Evolutionary conservation across 169 alveolate species (phyloP), one percentile per base, ranked within the genome.

Genomic region (Plasmodium gaboni): DNA sequence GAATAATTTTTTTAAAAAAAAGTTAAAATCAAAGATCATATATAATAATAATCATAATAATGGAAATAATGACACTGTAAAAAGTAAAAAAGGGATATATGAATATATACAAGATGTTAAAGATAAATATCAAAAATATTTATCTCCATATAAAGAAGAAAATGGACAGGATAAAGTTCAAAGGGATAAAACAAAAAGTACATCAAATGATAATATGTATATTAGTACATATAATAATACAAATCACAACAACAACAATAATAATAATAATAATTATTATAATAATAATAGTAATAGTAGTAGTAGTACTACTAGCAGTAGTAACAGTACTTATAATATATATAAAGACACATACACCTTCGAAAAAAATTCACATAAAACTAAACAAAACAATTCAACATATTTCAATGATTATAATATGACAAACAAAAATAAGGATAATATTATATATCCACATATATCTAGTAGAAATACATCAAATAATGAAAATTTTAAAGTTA

Each of bases 1-100:
- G 22, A 17, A 73, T 55, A 73, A 73, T 57, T 73, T 73, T 57
- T 44, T 73, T 8, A 73, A 73, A 73, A 17, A 60, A 3, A 71
- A 51, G 1, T 48, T 17, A 6, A 8, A 55, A 17, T 55, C 64
- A 55, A 55, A 55, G 24, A 55, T 55, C 2, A 55, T 55, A 55
- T 55, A 55, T 55, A 55, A 55, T 55, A 8, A 55, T 17, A 17
- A 8, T 55, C 10, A 13, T 55, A 6, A 55, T 55, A 1, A 55
- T 55, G 24, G 24, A 22, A 15, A 71, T 22, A 42, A 71, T 17
- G 9, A 42, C 32, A 59, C 53, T 10, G 6, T 24, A 15, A 38
- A 57, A 51, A 32, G 24, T 28, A 38, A 38, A 67, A 32, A 50
- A 22, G 74, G 19, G 26, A 67, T 17, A 67, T 42, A 67, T 6